Evolutionary conservation across 306 rosid genomes (phyloP), one percentile per base, ranked within the genome.

Genomic region (Casuarina equisetifolia): DNA sequence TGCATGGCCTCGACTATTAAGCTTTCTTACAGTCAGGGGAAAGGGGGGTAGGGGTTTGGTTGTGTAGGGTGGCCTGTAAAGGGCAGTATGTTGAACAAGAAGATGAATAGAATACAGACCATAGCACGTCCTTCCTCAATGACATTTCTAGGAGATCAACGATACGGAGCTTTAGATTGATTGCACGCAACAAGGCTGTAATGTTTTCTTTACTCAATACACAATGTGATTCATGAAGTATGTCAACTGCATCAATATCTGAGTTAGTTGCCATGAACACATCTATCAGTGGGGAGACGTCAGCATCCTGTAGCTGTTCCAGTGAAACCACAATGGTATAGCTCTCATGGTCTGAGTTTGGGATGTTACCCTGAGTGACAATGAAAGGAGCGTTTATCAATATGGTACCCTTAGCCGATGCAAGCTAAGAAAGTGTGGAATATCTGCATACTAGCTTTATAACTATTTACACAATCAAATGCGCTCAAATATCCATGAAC

Each of bases 171-270:
- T 87, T 92, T 86, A 73, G 84, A 57, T 82, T 70, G 54, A 90
- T 78, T 71, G 89, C 91, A 70, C 73, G 90, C 92, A 92, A 86
- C 92, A 92, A 86, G 51, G 81, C 78, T 76, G 89, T 76, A 78
- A 88, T 85, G 84, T 81, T 78, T 44, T 86, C 93, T 79, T 85
- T 90, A 63, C 79, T 86, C 76, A 90, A 77, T 70, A 55, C 85
- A 84, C 88, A 86, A 20, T 89, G 68, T 73, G 97, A 79, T 80
- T 85, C 88, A 57, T 77, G 88, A 66, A 69, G 83, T 75, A 90
- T 69, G 79, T 92, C 96, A 82, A 92, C 92, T 59, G 90, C 97
- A 82, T 92, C 88, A 51, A 92, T 80, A 73, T 86, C 96, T 57
- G 88, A 86, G 79, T 80, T 86, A 52, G 85, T 85, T 78, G 82